Percentiles rank a stretch among this genome's conserved stretches.
Evolutionary conservation across 2,329 filamentous ascomycete genomes (phyloP).

Genomic region (Xylariaceae sp.): DNA sequence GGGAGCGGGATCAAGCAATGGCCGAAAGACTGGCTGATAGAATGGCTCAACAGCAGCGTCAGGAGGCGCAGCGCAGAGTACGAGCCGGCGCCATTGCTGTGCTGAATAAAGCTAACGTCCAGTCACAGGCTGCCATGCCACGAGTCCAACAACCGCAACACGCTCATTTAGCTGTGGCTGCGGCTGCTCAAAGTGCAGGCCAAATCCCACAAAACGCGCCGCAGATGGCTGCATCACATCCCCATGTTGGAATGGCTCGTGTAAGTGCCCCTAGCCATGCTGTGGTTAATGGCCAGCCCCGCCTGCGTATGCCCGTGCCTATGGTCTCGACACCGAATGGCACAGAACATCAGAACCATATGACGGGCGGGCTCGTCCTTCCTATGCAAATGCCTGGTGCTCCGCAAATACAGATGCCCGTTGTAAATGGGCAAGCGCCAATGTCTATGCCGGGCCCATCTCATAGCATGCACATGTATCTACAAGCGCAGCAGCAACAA

Average conservation of each 20-base stretch:
- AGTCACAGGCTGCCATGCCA: constrained; percentile 39
- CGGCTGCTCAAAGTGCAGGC: constrained; percentile 34
- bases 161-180: constrained; percentile 42
- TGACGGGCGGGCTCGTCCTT: constrained; percentile 46
- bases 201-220: constrained; percentile 35
- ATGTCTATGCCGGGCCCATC: constrained; percentile 48
- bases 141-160: constrained; percentile 42
- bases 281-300: constrained; percentile 42
- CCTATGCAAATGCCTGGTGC: constrained; percentile 59
- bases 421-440: constrained; percentile 52
- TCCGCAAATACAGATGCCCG: constrained; percentile 65
- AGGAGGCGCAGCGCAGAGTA: constrained; percentile 51
- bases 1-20: constrained; percentile 72
- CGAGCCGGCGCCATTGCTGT: constrained; percentile 29
- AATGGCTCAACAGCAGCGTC: constrained; percentile 53
- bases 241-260: constrained; percentile 36
- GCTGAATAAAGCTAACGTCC: constrained; percentile 26
- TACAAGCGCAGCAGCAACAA: constrained; percentile 55
- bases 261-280: constrained; percentile 42
- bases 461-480: constrained; percentile 51
- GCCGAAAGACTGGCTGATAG: constrained; percentile 57
- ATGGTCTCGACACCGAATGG: constrained; percentile 42
- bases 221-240: constrained; percentile 32
- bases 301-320: constrained; percentile 51
- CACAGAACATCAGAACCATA: constrained; percentile 44